A percentile compares a stretch with the other conserved stretches of the same genome.
phyloP scores from a whole-genome alignment of 2,329 filamentous ascomycete genomes.

The Alternaria arborescens region DNA sequence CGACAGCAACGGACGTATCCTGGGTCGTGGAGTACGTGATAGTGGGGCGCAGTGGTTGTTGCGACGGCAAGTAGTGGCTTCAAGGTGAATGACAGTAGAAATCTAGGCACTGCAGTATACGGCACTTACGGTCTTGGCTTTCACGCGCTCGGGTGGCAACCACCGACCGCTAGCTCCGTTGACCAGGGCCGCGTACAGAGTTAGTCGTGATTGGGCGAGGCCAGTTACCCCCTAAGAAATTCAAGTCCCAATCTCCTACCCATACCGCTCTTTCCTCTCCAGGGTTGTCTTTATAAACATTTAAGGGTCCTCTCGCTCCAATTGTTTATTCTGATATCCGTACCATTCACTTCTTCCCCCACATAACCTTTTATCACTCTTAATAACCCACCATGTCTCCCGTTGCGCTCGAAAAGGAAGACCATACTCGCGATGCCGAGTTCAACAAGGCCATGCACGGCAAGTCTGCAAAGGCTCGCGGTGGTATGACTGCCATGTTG shows the following conservation, averaged over 20 bases:
- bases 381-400: slow-evolving; percentile 59
- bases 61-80: slow-evolving; percentile 12
- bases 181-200: slow-evolving; percentile 25
- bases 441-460: slow-evolving; percentile 92
- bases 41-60: slow-evolving; percentile 23
- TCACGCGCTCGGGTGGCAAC: slow-evolving; percentile 22
- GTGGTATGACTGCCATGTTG: slow-evolving; percentile 84
- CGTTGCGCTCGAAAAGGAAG: slow-evolving; percentile 76
- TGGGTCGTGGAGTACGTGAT: slow-evolving; percentile 18
- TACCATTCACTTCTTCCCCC: slow-evolving; percentile 7
- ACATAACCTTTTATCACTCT: slow-evolving; percentile 5
- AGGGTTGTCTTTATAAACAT: slow-evolving; percentile 24
- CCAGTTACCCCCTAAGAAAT: slow-evolving; percentile 20
- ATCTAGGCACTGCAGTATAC: slow-evolving; percentile 23
- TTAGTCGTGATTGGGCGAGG: slow-evolving; percentile 24
- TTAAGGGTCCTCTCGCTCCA: slow-evolving; percentile 23
- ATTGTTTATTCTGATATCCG: slow-evolving; percentile 23
- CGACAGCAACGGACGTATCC: slow-evolving; percentile 16
- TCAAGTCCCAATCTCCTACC: slow-evolving; percentile 32
- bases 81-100: slow-evolving; percentile 27
- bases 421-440: slow-evolving; percentile 84
- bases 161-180: slow-evolving; percentile 14
- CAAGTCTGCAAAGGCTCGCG: slow-evolving; percentile 71
- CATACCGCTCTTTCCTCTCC: slow-evolving; percentile 38
- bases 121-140: slow-evolving; percentile 14